phyloP scores from a whole-genome alignment of 306 rosid species.

The Lathyrus sativus region DNA sequence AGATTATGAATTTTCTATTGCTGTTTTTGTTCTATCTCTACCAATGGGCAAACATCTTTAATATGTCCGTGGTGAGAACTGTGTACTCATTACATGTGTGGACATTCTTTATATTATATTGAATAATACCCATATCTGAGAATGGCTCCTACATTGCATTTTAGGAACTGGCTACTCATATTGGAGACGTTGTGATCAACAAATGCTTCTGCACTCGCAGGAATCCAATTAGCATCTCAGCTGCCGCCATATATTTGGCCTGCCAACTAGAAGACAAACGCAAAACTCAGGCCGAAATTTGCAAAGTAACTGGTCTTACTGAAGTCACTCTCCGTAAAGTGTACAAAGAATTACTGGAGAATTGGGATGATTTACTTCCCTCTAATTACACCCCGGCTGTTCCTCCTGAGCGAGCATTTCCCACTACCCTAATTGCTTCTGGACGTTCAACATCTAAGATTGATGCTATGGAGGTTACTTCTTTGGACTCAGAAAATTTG shows the following conservation, averaged over 20 bases:
- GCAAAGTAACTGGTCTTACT: slow-evolving; percentile 95
- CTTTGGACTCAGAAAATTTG: slow-evolving; percentile 65
- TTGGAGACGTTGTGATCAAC: slow-evolving; percentile 96
- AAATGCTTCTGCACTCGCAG: slow-evolving; percentile 98
- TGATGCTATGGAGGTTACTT: slow-evolving; percentile 56
- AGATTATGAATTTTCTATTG: slow-evolving; percentile 28
- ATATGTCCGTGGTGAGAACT: neutral
- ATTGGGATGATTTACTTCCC: slow-evolving; percentile 97
- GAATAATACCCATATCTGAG: neutral
- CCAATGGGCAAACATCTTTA: neutral
- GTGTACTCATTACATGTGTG: neutral
- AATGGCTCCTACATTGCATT: slow-evolving; percentile 29
- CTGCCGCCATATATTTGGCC: slow-evolving; percentile 93
- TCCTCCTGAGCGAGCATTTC: slow-evolving; percentile 98
- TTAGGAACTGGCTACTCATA: slow-evolving; percentile 93
- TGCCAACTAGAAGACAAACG: slow-evolving; percentile 99
- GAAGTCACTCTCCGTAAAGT: slow-evolving; percentile 95
- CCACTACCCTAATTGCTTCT: slow-evolving; percentile 77
- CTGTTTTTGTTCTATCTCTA: slow-evolving; percentile 12
- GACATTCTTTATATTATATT: neutral
- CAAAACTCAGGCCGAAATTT: slow-evolving; percentile 94
- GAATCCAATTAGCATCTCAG: slow-evolving; percentile 95
- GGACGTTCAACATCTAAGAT: slow-evolving; percentile 70
- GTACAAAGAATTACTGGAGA: slow-evolving; percentile 93
- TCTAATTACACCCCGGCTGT: slow-evolving; percentile 95